phyloP scores from a whole-genome alignment of 257 asterid genomes.

The Solanum bukasovii region DNA sequence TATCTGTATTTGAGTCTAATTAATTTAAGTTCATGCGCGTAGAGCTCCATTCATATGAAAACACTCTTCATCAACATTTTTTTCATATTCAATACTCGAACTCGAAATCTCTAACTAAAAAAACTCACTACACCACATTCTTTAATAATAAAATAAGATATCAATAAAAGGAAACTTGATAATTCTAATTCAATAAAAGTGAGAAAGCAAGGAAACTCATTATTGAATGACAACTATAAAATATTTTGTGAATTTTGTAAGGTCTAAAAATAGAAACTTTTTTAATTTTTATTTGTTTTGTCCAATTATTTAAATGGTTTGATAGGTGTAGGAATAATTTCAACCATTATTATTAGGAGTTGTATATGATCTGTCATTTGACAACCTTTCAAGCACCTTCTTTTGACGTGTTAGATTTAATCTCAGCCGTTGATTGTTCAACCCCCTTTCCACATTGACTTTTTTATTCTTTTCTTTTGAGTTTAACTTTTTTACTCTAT shows the following conservation, averaged over 20 bases:
- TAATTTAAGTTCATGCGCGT: rapidly evolving
- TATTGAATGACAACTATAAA: background rate
- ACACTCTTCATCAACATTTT: rapidly evolving
- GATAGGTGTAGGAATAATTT: background rate
- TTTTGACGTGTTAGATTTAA: background rate
- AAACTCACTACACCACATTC: background rate
- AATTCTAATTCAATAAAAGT: background rate
- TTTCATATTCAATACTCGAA: too few relatives aligned
- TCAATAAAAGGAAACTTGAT: background rate
- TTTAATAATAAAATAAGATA: too few relatives aligned
- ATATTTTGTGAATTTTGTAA: background rate
- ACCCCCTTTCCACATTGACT: background rate
- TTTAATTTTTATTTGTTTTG: background rate
- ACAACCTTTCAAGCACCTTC: background rate
- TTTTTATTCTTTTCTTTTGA: background rate
- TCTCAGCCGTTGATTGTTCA: background rate
- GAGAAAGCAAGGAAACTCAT: background rate
- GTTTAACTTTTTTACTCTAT: background rate
- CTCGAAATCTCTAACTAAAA: too few relatives aligned
- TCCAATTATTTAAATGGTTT: background rate
- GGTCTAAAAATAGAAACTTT: background rate
- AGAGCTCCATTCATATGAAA: rapidly evolving
- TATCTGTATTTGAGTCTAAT: rapidly evolving
- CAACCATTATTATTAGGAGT: background rate
- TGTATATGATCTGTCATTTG: background rate